phyloP scores from a whole-genome alignment of 176 grass and related monocot species.

The Cenchrus fungigraminus region DNA sequence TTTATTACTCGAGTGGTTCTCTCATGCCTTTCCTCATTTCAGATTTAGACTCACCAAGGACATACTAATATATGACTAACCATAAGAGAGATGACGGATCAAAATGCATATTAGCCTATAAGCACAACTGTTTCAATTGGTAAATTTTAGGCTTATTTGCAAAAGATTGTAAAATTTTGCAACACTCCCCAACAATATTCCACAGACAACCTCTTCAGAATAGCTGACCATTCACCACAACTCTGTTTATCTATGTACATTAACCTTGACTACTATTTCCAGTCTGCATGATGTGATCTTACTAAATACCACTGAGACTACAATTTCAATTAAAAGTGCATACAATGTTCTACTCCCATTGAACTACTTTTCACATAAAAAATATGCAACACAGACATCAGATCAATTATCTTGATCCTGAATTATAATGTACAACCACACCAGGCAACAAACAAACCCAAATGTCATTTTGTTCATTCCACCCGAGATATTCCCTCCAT shows the following conservation, averaged over 20 bases:
- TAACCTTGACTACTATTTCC: not conserved
- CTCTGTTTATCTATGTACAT: not conserved
- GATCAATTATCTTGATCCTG: not conserved
- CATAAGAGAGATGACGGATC: not conserved
- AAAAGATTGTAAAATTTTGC: not conserved
- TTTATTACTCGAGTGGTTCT: not conserved
- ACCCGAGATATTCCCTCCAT: not conserved
- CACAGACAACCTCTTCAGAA: constrained; percentile 8
- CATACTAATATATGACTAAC: not conserved
- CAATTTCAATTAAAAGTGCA: not conserved
- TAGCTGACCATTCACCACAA: not conserved
- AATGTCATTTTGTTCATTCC: not conserved
- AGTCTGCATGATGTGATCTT: not conserved
- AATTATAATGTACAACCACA: not conserved
- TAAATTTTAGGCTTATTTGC: not conserved
- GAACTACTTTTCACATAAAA: not conserved
- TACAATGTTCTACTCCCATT: not conserved
- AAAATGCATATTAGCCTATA: not conserved
- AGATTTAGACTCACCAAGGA: no score
- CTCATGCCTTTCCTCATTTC: not conserved
- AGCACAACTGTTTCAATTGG: no score
- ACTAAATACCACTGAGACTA: not conserved
- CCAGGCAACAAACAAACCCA: constrained; percentile 2
- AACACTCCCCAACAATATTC: not conserved
- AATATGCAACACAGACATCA: not conserved